Conservation (phyloP, 106 monocot species). For the Acorus calamus region DNA sequence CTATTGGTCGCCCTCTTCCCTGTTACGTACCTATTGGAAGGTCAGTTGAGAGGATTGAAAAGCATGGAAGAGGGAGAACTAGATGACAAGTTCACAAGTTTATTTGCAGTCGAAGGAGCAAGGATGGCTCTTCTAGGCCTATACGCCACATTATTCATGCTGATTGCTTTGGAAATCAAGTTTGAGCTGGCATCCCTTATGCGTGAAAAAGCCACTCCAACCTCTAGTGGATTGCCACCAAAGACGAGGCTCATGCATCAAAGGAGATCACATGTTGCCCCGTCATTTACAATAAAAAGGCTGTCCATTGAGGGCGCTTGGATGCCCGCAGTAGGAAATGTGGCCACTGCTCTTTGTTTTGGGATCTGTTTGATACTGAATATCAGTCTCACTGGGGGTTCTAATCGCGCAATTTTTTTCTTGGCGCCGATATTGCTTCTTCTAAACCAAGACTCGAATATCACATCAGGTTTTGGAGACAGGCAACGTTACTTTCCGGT, state of each 20-base stretch:
- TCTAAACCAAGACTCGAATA: slow-evolving; percentile 91
- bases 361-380: slow-evolving; percentile 74
- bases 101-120: slow-evolving; percentile 83
- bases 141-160: slow-evolving; percentile 83
- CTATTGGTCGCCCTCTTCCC: slow-evolving; percentile 82
- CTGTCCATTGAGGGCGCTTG: slow-evolving; percentile 86
- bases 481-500: slow-evolving; percentile 93
- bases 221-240: slow-evolving; percentile 31
- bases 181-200: slow-evolving; percentile 71
- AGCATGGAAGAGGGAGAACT: slow-evolving; percentile 50
- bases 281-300: slow-evolving; percentile 86
- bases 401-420: slow-evolving; percentile 86
- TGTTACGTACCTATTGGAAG: slow-evolving; percentile 87
- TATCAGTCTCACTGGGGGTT: slow-evolving; percentile 67
- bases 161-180: slow-evolving; percentile 74
- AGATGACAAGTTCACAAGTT: slow-evolving; percentile 45
- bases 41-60: slow-evolving; percentile 59
- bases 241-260: slow-evolving; percentile 71
- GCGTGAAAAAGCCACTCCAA: slow-evolving; percentile 49
- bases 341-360: slow-evolving; percentile 77
- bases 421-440: slow-evolving; percentile 87
- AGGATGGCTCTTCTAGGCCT: slow-evolving; percentile 90
- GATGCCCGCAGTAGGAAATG: slow-evolving; percentile 97
- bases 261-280: slow-evolving; percentile 55
- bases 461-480: slow-evolving; percentile 79